Evolutionary conservation across 2,329 filamentous ascomycete genomes (phyloP), one percentile per base, ranked within the genome.

Genomic region (Aspergillus neotritici): DNA sequence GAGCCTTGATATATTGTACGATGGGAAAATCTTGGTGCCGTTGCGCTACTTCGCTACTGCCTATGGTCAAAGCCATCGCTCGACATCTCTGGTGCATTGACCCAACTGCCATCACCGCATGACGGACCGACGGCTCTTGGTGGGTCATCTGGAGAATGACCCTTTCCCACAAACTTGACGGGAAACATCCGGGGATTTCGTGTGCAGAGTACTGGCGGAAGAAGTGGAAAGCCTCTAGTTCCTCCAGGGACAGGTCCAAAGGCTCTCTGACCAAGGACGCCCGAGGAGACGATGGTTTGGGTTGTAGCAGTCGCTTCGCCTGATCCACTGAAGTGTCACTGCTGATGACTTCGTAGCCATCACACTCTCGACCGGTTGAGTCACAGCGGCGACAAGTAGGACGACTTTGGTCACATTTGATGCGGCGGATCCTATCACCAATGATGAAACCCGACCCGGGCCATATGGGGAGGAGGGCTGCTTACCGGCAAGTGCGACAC

Each of bases 391-490:
- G 49, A 43, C 67, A 70, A 14, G 58, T 60, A 9, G 67, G 67
- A 16, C 57, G 56, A 4, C 49, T 50, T 48, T 72, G 67, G 37
- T 72, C 69, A 35, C 63, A 66, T 47, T 65, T 65, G 14, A 64
- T 54, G 11, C 56, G 55, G 12, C 62, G 58, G 10, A 50, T 43
- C 30, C 56, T 63, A 8, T 25, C 3, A 8, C 21, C 7, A 1
- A 9, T 25, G 3, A 9, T 25, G 2, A 25, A 25, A 8, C 7
- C 21, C 7, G 5, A 8, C 3, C 9, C 21, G 9, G 21, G 7
- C n/a, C n/a, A 25, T 21, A 21, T 21, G 2, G 17, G 3, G 5
- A 21, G 5, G 43, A 10, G 15, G 7, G 3, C 13, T 16, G 13
- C 34, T 14, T 40, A 40, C 44, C 40, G 40, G 14, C 44, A 46